A percentile compares a stretch with the other conserved stretches of the same genome.
These are phyloP conservation scores for Gossypium rotundifolium DNA, from an alignment of 345 rosid species.

Conservation along the genomic window DNA sequence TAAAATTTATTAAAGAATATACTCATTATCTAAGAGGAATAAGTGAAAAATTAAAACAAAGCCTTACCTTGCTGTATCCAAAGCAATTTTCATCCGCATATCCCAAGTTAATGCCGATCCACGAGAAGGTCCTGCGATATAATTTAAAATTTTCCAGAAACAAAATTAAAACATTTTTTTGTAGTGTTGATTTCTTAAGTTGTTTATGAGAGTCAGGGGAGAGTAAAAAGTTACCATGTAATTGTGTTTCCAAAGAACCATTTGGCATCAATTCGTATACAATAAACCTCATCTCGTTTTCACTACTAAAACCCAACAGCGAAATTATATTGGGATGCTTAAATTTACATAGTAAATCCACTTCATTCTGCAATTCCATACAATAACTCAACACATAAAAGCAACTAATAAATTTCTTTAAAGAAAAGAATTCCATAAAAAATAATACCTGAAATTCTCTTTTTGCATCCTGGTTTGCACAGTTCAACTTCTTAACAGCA, in stretches of 20 bases:
- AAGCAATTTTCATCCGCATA: slow-evolving; percentile 89
- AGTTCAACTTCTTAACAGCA: slow-evolving; percentile 85
- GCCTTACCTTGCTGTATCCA: slow-evolving; percentile 74
- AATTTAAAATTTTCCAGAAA: background rate
- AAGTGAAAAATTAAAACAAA: background rate
- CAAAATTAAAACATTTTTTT: background rate
- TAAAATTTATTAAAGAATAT: background rate
- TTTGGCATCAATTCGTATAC: slow-evolving; percentile 89
- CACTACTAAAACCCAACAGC: slow-evolving; percentile 62
- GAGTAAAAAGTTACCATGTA: slow-evolving; percentile 58
- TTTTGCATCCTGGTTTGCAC: slow-evolving; percentile 55
- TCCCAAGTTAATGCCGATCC: slow-evolving; percentile 81
- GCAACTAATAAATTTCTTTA: too few species aligned
- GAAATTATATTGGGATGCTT: slow-evolving; percentile 77
- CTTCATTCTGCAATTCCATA: slow-evolving; percentile 65
- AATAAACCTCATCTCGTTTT: slow-evolving; percentile 51
- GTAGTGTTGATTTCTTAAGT: background rate
- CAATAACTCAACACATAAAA: background rate
- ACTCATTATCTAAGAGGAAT: background rate
- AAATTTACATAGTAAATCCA: slow-evolving; percentile 65
- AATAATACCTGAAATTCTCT: slow-evolving; percentile 65
- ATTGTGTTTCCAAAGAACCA: slow-evolving; percentile 78
- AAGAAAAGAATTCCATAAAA: background rate
- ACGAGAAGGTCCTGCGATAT: slow-evolving; percentile 51
- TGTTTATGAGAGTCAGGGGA: background rate